Base-by-base conservation (phyloP, 2,329 filamentous ascomycete genomes). In the Drechslerella dactyloides region DNA sequence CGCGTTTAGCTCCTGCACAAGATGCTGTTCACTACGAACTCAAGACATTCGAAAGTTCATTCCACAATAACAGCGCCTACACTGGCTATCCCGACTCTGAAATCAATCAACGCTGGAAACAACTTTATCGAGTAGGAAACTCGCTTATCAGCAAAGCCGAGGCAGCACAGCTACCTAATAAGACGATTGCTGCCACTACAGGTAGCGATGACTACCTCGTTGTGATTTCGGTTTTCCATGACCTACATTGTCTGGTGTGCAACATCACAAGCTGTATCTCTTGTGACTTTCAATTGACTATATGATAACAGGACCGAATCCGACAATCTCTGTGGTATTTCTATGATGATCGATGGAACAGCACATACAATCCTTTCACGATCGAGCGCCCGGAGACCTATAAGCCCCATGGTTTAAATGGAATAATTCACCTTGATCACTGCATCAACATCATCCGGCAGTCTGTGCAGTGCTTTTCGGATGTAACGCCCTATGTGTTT, bases 21-120 rank as follows among this genome's bases (percentile, higher is more conserved):
- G 55, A 58, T 58, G 40, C 55, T 30, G 23, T 58, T 33, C 55
- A 50, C 21, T 58, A 58, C 17, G 55, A 58, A 21, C 37, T 50
- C 55, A 58, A 58, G 37, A 58, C 55, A 58, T 58, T 58, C 40
- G 55, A 58, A 50, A 58, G 55, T 15, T 58, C 55, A 23, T 58
- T 58, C 55, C 40, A 58, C 24, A 30, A 58, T 21, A 58, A 17
- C 19, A 58, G 55, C 24, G 33, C 55, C 37, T 58, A 58, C 23
- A 58, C 55, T 30, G 55, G 55, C n/a, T 58, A 48, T 13, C 55
- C 55, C 23, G 42, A 58, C 40, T 30, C 55, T 35, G 55, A 58
- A 48, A 48, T 58, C 15, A 58, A 58, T 30, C n/a, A 48, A 48
- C 55, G 55, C 8, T 58, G 55, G 55, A 58, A 58, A 33, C 40